Percentiles rank a stretch among this genome's conserved stretches.
Evolutionary conservation across 2,329 filamentous ascomycete species (phyloP).

Genomic region (Herpomyces periplanetae): DNA sequence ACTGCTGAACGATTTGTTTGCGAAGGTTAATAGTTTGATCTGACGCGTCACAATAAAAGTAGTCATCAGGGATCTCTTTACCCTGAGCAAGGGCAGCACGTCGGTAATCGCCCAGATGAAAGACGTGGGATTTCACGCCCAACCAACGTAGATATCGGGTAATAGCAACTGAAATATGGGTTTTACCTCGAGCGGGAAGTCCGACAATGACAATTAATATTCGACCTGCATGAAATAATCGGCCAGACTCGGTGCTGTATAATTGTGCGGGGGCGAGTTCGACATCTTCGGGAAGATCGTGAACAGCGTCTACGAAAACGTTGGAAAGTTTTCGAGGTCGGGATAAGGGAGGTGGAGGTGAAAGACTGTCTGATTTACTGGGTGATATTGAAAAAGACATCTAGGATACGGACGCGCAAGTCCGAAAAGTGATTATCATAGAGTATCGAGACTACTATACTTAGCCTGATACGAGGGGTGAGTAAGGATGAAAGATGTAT

Average conservation of each 20-base stretch:
- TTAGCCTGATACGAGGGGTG: no score
- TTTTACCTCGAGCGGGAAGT: conserved; percentile 74
- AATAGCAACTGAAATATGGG: conserved; percentile 83
- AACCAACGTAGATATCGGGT: conserved; percentile 85
- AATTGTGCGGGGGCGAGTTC: conserved; percentile 77
- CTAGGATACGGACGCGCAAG: no score
- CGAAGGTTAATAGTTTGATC: conserved; percentile 65
- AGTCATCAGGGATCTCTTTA: conserved; percentile 64
- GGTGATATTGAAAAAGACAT: no score
- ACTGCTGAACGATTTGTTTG: conserved; percentile 91
- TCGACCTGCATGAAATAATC: conserved; percentile 77
- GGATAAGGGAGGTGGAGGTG: no score
- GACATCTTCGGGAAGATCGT: conserved; percentile 34
- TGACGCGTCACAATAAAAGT: conserved; percentile 84
- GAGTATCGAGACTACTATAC: no score
- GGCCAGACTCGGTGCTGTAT: conserved; percentile 88
- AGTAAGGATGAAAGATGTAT: no score
- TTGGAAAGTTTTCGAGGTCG: conserved; percentile 70
- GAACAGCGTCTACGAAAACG: conserved; percentile 84
- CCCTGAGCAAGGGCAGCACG: conserved; percentile 53
- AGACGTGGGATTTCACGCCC: conserved; percentile 87
- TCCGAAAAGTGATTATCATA: no score
- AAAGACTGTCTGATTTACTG: no score
- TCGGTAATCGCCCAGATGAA: conserved; percentile 84
- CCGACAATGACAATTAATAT: conserved; percentile 95